Conservation (phyloP, 1,139 yeast genomes). For the Pichia kudriavzevii region DNA sequence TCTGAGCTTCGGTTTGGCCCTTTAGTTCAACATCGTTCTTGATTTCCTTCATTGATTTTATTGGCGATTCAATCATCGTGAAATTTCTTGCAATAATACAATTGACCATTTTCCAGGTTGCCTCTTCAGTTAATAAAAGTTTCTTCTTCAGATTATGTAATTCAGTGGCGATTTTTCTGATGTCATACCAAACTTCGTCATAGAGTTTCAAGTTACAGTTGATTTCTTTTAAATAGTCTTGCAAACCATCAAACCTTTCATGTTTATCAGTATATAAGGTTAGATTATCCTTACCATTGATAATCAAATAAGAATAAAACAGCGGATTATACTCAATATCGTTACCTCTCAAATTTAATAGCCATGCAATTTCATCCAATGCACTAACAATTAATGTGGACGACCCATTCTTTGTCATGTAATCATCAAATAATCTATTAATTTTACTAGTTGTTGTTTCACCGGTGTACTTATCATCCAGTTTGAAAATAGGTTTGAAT, state of each 20-base stretch:
- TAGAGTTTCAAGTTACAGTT: constrained; percentile 47
- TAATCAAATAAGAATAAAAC: constrained; percentile 70
- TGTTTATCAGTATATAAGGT: constrained; percentile 51
- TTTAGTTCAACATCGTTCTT: constrained; percentile 67
- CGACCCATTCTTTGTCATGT: constrained; percentile 34
- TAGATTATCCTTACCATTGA: constrained; percentile 42
- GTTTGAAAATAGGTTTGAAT: constrained; percentile 36
- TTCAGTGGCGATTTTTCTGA: constrained; percentile 37
- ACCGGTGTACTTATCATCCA: constrained; percentile 40
- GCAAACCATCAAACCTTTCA: constrained; percentile 26
- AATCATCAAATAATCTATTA: constrained; percentile 35
- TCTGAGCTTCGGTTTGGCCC: constrained; percentile 74
- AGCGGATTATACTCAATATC: constrained; percentile 90
- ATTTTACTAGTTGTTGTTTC: constrained; percentile 36
- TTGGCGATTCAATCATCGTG: constrained; percentile 49
- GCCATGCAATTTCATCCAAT: constrained; percentile 90
- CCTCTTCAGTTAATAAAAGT: constrained; percentile 54
- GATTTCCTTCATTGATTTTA: constrained; percentile 68
- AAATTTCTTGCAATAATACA: constrained; percentile 34
- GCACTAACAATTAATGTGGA: constrained; percentile 52
- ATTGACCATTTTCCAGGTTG: constrained; percentile 77
- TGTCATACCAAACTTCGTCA: constrained; percentile 46
- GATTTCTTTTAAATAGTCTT: constrained; percentile 31
- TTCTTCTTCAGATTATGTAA: constrained; percentile 33
- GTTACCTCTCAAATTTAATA: constrained; percentile 76